Conservation (phyloP, 305 asterid species). For the Plantago coronopus region DNA sequence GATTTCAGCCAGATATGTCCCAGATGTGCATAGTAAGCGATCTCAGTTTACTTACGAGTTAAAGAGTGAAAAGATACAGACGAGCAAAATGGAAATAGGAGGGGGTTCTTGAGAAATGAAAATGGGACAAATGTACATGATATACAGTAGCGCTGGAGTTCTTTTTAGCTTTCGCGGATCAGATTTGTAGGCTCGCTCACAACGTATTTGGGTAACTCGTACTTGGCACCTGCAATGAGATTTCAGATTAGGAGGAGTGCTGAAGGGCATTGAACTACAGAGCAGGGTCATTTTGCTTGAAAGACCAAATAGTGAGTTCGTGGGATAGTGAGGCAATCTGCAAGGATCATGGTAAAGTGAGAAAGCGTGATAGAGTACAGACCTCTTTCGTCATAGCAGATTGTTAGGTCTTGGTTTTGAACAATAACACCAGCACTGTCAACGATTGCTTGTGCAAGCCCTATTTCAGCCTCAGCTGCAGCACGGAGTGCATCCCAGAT, state of each 20-base stretch:
- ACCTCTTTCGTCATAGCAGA: conserved; percentile 93
- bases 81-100: conserved; percentile 6
- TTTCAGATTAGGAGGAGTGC: not conserved
- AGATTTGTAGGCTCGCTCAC: conserved; percentile 86
- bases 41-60: conserved; percentile 11
- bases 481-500: conserved; percentile 98
- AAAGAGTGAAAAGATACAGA: conserved; percentile 4
- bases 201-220: conserved; percentile 85
- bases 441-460: conserved; percentile 73
- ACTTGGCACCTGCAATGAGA: conserved; percentile 73
- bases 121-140: conserved; percentile 31
- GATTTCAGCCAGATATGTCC: conserved; percentile 12
- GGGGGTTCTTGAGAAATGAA: conserved; percentile 19
- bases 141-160: conserved; percentile 31
- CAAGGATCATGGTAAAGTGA: too few relatives aligned
- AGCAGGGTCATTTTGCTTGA: too few relatives aligned
- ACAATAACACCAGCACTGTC: conserved; percentile 80
- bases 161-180: conserved; percentile 56
- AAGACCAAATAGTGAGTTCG: too few relatives aligned
- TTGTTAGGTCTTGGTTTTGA: conserved; percentile 73
- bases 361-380: not conserved
- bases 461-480: conserved; percentile 78
- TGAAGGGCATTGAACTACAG: too few relatives aligned
- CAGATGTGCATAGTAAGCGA: conserved; percentile 4
- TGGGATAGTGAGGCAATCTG: not conserved